Percentiles rank a stretch among this genome's conserved stretches.
These are phyloP conservation scores for Monosporascus ibericus DNA, from an alignment of 2,329 filamentous ascomycete genomes.

Conservation along the genomic window DNA sequence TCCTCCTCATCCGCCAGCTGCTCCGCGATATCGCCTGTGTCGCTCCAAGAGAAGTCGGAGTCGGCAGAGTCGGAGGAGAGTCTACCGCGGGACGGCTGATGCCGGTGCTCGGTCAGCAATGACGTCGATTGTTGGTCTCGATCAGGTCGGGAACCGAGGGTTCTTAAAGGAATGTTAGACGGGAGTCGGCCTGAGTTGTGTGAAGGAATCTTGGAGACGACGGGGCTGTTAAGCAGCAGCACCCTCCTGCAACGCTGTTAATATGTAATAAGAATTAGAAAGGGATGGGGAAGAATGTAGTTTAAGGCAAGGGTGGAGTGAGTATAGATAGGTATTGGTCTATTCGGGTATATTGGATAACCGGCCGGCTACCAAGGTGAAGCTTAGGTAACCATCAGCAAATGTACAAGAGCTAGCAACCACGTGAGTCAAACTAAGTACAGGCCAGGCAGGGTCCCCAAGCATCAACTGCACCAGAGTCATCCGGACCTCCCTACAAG, in stretches of 20 bases:
- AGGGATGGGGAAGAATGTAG: constrained; percentile 19
- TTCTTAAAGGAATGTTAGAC: constrained; percentile 84
- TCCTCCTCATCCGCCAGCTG: constrained; percentile 81
- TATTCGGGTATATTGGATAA: constrained; percentile 1
- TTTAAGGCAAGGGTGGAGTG: constrained; percentile 21
- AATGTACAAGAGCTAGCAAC: too few species aligned
- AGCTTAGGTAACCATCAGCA: too few species aligned
- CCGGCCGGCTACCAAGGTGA: too few species aligned
- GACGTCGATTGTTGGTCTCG: constrained; percentile 38
- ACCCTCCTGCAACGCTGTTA: constrained; percentile 47
- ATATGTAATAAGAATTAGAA: constrained; percentile 9
- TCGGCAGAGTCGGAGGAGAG: constrained; percentile 48
- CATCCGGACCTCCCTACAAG: too few species aligned
- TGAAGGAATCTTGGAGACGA: constrained; percentile 78
- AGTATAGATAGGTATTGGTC: constrained; percentile 18
- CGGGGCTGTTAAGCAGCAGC: constrained; percentile 75
- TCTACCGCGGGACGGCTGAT: constrained; percentile 37
- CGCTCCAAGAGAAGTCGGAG: constrained; percentile 79
- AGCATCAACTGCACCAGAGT: too few species aligned
- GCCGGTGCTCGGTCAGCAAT: constrained; percentile 38
- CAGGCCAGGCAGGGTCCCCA: too few species aligned
- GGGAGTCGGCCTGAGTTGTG: constrained; percentile 61
- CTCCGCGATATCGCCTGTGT: constrained; percentile 91
- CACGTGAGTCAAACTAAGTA: too few species aligned
- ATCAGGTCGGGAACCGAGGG: constrained; percentile 45